These are phyloP conservation scores for Aspergillus sclerotioniger DNA, from an alignment of 495 filamentous ascomycete genomes.

Conservation along the genomic window DNA sequence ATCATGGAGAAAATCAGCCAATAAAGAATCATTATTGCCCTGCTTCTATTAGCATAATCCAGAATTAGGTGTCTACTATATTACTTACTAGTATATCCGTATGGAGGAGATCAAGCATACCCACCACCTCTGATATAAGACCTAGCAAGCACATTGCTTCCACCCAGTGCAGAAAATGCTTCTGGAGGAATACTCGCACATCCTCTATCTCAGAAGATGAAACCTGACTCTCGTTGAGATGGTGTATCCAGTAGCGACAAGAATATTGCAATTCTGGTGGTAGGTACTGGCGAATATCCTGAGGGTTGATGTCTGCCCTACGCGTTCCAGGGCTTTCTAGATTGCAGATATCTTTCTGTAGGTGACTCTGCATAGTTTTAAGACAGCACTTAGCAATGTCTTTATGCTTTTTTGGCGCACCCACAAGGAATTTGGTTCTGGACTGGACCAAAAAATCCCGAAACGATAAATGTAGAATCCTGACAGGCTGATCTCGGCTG, in stretches of 20 bases:
- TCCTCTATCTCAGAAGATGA: no score
- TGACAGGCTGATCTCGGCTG: constrained; percentile 17
- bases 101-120: no score
- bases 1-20: constrained; percentile 34
- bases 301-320: constrained; percentile 19
- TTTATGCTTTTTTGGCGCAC: constrained; percentile 23
- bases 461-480: constrained; percentile 27
- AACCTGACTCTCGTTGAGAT: constrained; percentile 33
- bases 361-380: constrained; percentile 23
- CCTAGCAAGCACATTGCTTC: constrained; percentile 44
- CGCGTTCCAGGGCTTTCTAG: constrained; percentile 24
- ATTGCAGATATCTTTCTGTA: constrained; percentile 41
- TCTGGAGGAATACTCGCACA: constrained; percentile 36
- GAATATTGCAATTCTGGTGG: constrained; percentile 36
- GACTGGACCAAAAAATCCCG: constrained; percentile 26
- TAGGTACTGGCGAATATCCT: constrained; percentile 22
- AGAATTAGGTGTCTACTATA: constrained; percentile 22
- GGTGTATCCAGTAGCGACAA: constrained; percentile 44
- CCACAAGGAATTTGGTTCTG: constrained; percentile 21
- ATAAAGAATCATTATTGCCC: no score
- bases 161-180: constrained; percentile 49
- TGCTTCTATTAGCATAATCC: no score
- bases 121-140: constrained; percentile 29
- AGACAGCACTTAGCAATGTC: constrained; percentile 22
- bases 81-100: background rate